Evolutionary conservation across 331 rosid genomes (phyloP).

Genomic region (Saraca asoca): DNA sequence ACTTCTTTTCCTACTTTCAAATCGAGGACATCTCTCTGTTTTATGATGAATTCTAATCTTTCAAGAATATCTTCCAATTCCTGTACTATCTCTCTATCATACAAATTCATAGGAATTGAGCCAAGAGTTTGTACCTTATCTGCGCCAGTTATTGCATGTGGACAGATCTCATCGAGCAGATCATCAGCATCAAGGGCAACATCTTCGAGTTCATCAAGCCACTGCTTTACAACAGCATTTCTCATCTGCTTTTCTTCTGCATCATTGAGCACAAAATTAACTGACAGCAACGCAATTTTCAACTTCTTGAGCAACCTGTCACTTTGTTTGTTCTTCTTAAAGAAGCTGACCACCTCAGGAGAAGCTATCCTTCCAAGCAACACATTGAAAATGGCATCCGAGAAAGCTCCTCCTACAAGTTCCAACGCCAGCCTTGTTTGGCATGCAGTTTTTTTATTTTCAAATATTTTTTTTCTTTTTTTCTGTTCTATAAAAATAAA

Average conservation of each 20-base stretch:
- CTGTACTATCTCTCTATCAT: neutral
- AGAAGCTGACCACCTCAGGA: neutral
- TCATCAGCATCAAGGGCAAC: neutral
- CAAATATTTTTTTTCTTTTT: too few species aligned
- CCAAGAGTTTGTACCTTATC: neutral
- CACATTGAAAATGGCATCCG: neutral
- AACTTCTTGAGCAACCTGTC: neutral
- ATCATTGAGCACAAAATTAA: neutral
- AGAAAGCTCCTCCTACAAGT: conserved; percentile 2
- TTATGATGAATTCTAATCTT: neutral
- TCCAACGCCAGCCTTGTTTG: conserved; percentile 24
- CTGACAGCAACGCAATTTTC: neutral
- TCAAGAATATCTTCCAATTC: conserved; percentile 10
- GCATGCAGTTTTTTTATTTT: too few species aligned
- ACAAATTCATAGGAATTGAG: neutral
- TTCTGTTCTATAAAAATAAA: too few species aligned
- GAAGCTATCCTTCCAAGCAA: conserved; percentile 3
- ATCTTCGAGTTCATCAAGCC: conserved; percentile 27
- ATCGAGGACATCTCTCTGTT: conserved; percentile 10
- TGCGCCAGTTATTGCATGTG: neutral
- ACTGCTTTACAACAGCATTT: neutral
- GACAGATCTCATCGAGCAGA: neutral
- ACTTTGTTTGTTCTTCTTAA: neutral
- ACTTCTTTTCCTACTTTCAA: neutral
- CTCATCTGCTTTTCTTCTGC: conserved; percentile 25